Base-by-base conservation (phyloP, 1,284 basidiomycete species). In the Marasmius oreades region DNA sequence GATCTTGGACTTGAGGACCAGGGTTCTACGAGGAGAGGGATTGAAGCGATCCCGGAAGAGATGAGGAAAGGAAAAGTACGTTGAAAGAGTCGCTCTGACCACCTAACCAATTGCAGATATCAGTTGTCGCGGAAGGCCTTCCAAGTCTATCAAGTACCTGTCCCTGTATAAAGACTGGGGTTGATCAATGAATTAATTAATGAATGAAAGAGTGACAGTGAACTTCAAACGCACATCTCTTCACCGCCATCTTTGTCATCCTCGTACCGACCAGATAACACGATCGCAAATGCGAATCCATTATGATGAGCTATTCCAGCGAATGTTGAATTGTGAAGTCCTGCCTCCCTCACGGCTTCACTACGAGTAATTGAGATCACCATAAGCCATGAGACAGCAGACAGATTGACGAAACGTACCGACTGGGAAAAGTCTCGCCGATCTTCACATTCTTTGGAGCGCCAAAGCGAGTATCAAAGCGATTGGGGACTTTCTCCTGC, bases 181-280 rank as follows among this genome's bases (percentile, higher is more conserved):
- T 14, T 14, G 16, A 23, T 45, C 20, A 42, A 5, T 39, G 18
- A 23, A n/a, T n/a, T n/a, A n/a, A n/a, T n/a, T 37, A 18, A 39
- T 7, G n/a, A 8, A n/a, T n/a, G n/a, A n/a, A n/a, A 45, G 12
- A 33, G 24, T 4, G 11, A 14, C 20, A 3, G 31, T 12, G 24
- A 42, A 26, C 18, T 37, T 22, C 12, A 16, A 23, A 57, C 74
- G 37, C 61, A 77, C 77, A 79, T 71, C 28, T 12, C 65, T 1
- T 75, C 66, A 3, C 77, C 77, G 0, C 56, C 11, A 47, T 78
- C 77, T 3, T 59, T 23, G 55, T 79, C 69, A 56, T 79, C 77
- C 42, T 73, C 70, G 52, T 79, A 79, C 8, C 70, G 70, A 2
- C 66, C 70, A 7, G 74, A 75, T 7, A 77, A 42, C 6, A 74